These are phyloP conservation scores for Carallia pectinifolia DNA, from an alignment of 345 rosid genomes.

Conservation along the genomic window DNA sequence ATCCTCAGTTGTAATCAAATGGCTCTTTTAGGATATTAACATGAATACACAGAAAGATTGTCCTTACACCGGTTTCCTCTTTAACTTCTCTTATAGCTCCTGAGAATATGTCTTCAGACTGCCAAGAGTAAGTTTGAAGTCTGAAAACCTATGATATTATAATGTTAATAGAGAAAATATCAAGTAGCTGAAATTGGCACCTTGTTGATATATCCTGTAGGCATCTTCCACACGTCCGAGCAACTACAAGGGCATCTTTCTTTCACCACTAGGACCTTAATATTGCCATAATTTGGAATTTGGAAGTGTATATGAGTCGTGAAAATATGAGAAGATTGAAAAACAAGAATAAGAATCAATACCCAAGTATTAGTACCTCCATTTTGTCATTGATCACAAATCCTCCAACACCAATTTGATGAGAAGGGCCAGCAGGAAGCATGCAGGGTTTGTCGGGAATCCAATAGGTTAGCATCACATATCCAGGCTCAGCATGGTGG, in stretches of 20 bases:
- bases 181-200: conserved; percentile 10
- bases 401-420: conserved; percentile 49
- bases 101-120: conserved; percentile 52
- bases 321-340: neutral
- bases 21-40: neutral
- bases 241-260: conserved; percentile 47
- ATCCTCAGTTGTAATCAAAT: neutral
- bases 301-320: neutral
- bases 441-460: conserved; percentile 43
- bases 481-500: conserved; percentile 55
- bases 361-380: conserved; percentile 27
- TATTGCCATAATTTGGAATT: neutral
- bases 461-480: conserved; percentile 54
- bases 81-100: conserved; percentile 56
- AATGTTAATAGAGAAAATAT: neutral
- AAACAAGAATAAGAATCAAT: neutral
- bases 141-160: too few species aligned
- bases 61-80: conserved; percentile 60
- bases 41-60: neutral
- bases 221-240: conserved; percentile 50
- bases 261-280: conserved; percentile 49
- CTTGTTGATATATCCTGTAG: conserved; percentile 53
- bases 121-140: neutral
- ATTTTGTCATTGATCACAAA: conserved; percentile 41
- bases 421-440: conserved; percentile 52